Evolutionary conservation across 192 early-diverging fungal species (phyloP).

Genomic region (Coemansia sp.): DNA sequence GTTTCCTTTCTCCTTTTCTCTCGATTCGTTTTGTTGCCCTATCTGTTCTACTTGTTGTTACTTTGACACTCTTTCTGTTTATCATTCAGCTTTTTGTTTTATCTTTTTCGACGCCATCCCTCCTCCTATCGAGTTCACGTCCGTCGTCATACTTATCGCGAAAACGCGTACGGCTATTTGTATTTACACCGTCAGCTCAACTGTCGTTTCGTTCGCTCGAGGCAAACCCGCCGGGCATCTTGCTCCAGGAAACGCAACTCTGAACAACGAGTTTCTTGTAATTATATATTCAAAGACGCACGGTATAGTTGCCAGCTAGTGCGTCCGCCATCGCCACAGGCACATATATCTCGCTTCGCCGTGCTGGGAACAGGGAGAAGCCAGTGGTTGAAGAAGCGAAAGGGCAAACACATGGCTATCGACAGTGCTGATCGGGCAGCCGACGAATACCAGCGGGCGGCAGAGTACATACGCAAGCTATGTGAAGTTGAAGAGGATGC

Average conservation of each 20-base stretch:
- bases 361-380: background rate
- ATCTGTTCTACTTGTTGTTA: background rate
- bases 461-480: conserved; percentile 37
- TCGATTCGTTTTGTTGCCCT: background rate
- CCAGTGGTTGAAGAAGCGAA: background rate
- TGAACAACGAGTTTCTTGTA: no score
- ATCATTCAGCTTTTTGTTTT: background rate
- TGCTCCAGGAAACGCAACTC: no score
- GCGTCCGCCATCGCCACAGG: background rate
- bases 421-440: conserved; percentile 19
- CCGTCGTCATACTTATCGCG: no score
- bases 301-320: no score
- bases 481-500: conserved; percentile 28
- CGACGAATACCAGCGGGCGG: conserved; percentile 29
- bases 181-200: no score
- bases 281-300: no score
- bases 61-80: background rate
- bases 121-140: background rate
- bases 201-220: no score
- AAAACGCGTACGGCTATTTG: no score
- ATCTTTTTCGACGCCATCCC: background rate
- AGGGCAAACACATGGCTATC: conserved; percentile 20
- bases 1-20: background rate
- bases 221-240: background rate
- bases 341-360: background rate